A percentile compares a stretch with the other conserved stretches of the same genome.
Conservation (phyloP, 169 alveolate genomes). For the Theileria parva region DNA sequence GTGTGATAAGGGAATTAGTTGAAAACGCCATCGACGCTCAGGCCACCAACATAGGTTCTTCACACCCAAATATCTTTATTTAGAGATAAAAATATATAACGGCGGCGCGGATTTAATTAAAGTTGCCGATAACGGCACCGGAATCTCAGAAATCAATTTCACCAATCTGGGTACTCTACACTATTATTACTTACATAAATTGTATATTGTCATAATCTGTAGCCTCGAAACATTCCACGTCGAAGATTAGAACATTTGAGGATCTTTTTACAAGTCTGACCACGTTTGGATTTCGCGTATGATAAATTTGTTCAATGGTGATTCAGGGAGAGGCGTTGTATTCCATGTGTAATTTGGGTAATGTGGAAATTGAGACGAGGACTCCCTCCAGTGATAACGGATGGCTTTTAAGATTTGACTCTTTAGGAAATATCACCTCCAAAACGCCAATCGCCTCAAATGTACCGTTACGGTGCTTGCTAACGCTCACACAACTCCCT, state of each 20-base stretch:
- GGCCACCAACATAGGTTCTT: slow-evolving; percentile 78
- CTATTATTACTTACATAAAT: too few relatives aligned
- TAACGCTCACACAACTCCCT: too few relatives aligned
- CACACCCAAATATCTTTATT: background rate
- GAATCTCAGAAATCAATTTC: slow-evolving; percentile 84
- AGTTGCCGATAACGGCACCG: slow-evolving; percentile 91
- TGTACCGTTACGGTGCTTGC: background rate
- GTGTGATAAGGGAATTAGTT: slow-evolving; percentile 89
- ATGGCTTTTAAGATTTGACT: slow-evolving; percentile 65
- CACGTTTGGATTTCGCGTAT: slow-evolving; percentile 94
- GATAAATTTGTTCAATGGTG: background rate
- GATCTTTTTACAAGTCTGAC: slow-evolving; percentile 83
- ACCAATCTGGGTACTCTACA: slow-evolving; percentile 71
- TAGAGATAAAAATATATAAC: slow-evolving; percentile 83
- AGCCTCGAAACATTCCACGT: slow-evolving; percentile 88
- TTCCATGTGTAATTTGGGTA: slow-evolving; percentile 73
- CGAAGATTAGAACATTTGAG: slow-evolving; percentile 88
- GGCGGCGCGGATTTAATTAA: slow-evolving; percentile 87
- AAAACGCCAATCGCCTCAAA: slow-evolving; percentile 45
- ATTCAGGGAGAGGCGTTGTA: slow-evolving; percentile 80
- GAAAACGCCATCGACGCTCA: slow-evolving; percentile 94
- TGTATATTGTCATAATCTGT: too few relatives aligned
- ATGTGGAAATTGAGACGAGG: slow-evolving; percentile 69
- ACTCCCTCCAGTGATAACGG: slow-evolving; percentile 68
- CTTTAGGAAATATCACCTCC: slow-evolving; percentile 60